Conservation (phyloP, 805 yeast species). For the Peterozyma toletana region DNA sequence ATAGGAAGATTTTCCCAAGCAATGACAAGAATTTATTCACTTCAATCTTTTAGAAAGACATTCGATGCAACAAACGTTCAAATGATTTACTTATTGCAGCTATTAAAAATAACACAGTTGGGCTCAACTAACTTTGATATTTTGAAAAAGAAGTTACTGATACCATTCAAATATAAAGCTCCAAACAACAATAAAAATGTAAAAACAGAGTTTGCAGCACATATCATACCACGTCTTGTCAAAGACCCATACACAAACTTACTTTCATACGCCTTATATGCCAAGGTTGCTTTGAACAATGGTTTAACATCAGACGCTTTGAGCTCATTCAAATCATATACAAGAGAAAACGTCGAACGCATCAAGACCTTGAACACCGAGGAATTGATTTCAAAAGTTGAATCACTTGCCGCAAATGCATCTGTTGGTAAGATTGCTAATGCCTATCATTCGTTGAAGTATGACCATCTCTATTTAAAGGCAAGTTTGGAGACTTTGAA, state of each 20-base stretch:
- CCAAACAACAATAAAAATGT: too few species aligned
- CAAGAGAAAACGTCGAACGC: neutral
- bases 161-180: neutral
- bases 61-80: too few species aligned
- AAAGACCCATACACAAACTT: constrained; percentile 1
- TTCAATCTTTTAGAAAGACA: too few species aligned
- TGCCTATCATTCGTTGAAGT: neutral
- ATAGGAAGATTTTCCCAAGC: constrained; percentile 5
- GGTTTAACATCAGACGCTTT: too few species aligned
- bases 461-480: constrained; percentile 5
- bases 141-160: constrained; percentile 2
- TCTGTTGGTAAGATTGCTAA: constrained; percentile 2
- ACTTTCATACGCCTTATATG: neutral
- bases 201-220: too few species aligned
- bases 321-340: too few species aligned
- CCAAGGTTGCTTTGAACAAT: too few species aligned
- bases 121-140: neutral
- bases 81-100: too few species aligned
- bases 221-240: too few species aligned
- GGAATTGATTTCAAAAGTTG: too few species aligned
- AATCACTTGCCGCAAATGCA: too few species aligned
- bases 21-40: constrained; percentile 1
- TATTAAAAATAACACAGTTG: too few species aligned
- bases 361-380: neutral
- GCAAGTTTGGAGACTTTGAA: neutral